Percentiles rank a stretch among this genome's conserved stretches.
phyloP scores from a whole-genome alignment of 2,329 filamentous ascomycete species.

The Pseudopyrenochaeta lycopersici region DNA sequence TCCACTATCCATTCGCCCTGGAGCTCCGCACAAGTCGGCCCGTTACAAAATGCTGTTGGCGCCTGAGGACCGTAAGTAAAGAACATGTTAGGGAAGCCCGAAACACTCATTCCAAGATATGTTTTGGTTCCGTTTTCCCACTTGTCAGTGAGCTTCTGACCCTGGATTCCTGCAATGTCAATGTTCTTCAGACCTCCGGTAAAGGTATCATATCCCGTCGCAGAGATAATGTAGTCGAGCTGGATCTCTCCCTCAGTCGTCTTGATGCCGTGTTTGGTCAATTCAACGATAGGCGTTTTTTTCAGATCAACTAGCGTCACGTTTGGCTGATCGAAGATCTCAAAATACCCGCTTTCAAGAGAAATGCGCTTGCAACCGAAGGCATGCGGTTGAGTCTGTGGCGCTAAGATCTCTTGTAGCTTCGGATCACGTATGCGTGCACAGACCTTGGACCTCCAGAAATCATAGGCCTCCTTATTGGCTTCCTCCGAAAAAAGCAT shows the following conservation, averaged over 20 bases:
- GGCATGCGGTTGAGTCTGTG: constrained; percentile 39
- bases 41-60: constrained; percentile 66
- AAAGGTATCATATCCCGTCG: constrained; percentile 54
- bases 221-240: constrained; percentile 63
- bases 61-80: constrained; percentile 63
- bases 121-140: constrained; percentile 30
- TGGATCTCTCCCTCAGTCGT: constrained; percentile 57
- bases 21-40: constrained; percentile 62
- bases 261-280: constrained; percentile 60
- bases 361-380: constrained; percentile 36
- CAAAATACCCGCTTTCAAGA: constrained; percentile 45
- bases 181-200: constrained; percentile 48
- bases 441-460: constrained; percentile 53
- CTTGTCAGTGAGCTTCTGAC: constrained; percentile 24
- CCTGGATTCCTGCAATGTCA: constrained; percentile 42
- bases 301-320: constrained; percentile 58
- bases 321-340: constrained; percentile 53
- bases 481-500: constrained; percentile 46
- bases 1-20: constrained; percentile 67
- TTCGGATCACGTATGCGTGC: constrained; percentile 45
- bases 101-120: constrained; percentile 51
- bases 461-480: constrained; percentile 54
- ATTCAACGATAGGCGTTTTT: constrained; percentile 53
- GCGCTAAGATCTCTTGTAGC: constrained; percentile 52
- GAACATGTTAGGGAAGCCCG: constrained; percentile 54